Evolutionary conservation across 345 rosid genomes (phyloP), one percentile per base, ranked within the genome.

Genomic region (Clarkia xantiana): DNA sequence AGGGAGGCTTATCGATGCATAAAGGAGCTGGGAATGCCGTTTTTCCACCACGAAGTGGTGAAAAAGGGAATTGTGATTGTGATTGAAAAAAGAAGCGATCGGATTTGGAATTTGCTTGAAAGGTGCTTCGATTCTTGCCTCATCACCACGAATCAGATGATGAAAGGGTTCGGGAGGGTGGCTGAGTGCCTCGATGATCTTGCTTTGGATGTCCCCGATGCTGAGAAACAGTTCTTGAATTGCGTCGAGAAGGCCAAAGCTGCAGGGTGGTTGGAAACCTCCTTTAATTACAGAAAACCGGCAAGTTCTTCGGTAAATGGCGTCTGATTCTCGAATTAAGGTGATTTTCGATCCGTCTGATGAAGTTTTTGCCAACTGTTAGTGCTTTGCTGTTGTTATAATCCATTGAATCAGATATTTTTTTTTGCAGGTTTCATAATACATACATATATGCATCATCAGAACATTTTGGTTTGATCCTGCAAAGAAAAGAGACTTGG

Each of bases 11-110:
- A 69, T 34, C 77, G 74, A 42, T 87, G 96, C 63, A 82, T 83
- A 44, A 83, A 83, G 62, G 96, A 87, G 23, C 57, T 87, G 19
- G 85, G 80, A 44, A 83, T 87, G 94, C 80, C 96, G 13, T 83
- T 87, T 60, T 87, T 87, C 47, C 87, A 83, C 66, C 91, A 87
- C 16, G 94, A 87, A 53, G 78, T 83, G 19, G 90, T 83, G 53
- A 83, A 87, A 71, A 83, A 87, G 63, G 70, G 81, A 12, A 43
- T 81, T 49, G 76, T 83, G 58, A 62, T 45, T 10, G 66, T 68
- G 20, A 77, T 87, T 12, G 88, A 87, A 74, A 75, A 77, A 64
- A 76, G 74, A 53, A 80, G 67, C 18, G 78, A 70, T 19, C 56
- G 81, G 14, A 39, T 83, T 14, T 81, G 90, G 84, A 58, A 65